Base-by-base conservation (phyloP, 805 yeast species). In the Wickerhamomyces ciferrii region DNA sequence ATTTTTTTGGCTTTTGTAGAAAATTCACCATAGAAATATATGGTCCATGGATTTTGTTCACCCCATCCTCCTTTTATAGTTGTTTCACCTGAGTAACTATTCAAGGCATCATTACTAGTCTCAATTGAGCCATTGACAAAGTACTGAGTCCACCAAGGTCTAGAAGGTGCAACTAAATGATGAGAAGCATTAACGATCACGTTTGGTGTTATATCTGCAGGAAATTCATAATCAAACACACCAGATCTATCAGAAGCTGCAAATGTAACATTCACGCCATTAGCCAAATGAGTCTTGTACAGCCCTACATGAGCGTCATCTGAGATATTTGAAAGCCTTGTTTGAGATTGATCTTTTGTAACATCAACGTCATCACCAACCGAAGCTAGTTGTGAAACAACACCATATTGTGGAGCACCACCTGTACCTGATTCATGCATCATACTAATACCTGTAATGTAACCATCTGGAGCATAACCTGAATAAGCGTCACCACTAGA, bases 371-470 rank as follows among this genome's bases (percentile, higher is more conserved):
- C 45, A 13, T 34, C 21, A 6, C 58, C 60, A 8, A 53, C 35
- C 20, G 55, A 53, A 3, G 69, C 68, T 18, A 66, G 45, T 45
- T 64, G 69, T 2, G 67, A 52, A 13, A 63, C 66, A 10, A 64
- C 61, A 14, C 70, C 69, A 43, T 66, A 66, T 36, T 63, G 59
- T 2, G 71, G 70, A 5, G 70, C 62, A 4, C 70, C 70, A n/a
- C 71, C 72, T 4, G 69, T 66, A 5, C 72, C 72, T 4, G 63
- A 57, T 42, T 65, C 70, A 49, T 68, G 72, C 65, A 68, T 59
- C 67, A 66, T 60, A 1, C 69, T 63, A 34, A 68, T 53, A 8
- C 67, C 70, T 31, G 55, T 48, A n/a, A 68, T 52, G 9, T 51
- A 42, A 9, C 68, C 69, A 42, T 58, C 62, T 1, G 59, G 55